Evolutionary conservation across 75 land plant species (phyloP).

Genomic region (Larix kaempferi): DNA sequence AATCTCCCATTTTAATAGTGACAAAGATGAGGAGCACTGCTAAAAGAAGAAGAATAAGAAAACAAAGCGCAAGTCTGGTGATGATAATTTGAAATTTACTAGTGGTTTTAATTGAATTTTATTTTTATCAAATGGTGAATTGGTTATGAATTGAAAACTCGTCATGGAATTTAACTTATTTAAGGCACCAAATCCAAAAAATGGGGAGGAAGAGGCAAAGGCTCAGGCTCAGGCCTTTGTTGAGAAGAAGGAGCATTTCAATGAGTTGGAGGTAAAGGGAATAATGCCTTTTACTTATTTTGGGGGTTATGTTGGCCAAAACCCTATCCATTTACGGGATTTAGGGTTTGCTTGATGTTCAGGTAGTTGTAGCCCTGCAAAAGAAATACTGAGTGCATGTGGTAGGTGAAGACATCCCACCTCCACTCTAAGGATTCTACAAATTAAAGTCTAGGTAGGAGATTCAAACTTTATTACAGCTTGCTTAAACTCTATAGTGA

Average conservation of each 20-base stretch:
- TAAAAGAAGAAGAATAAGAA: constrained; percentile 34
- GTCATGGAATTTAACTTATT: constrained; percentile 53
- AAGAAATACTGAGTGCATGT: constrained; percentile 81
- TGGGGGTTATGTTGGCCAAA: background rate
- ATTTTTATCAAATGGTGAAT: background rate
- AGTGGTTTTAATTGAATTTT: background rate
- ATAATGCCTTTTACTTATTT: background rate
- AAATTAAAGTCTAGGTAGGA: constrained; percentile 61
- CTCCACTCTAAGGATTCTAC: constrained; percentile 61
- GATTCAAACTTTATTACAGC: too few relatives aligned
- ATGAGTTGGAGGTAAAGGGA: background rate
- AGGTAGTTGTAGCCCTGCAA: constrained; percentile 48
- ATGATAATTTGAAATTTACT: constrained; percentile 10
- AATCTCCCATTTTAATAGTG: background rate
- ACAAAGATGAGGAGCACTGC: background rate
- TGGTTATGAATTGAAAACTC: constrained; percentile 13
- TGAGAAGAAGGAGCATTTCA: constrained; percentile 6
- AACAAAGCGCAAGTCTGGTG: background rate
- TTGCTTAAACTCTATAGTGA: too few relatives aligned
- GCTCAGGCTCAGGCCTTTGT: background rate
- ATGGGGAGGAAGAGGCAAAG: background rate
- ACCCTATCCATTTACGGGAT: background rate
- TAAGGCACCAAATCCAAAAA: constrained; percentile 13
- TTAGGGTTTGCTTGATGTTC: constrained; percentile 3
- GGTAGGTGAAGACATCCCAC: constrained; percentile 66